Evolutionary conservation across 2,329 filamentous ascomycete genomes (phyloP), one percentile per base, ranked within the genome.

Genomic region (Pyrenophora teres): DNA sequence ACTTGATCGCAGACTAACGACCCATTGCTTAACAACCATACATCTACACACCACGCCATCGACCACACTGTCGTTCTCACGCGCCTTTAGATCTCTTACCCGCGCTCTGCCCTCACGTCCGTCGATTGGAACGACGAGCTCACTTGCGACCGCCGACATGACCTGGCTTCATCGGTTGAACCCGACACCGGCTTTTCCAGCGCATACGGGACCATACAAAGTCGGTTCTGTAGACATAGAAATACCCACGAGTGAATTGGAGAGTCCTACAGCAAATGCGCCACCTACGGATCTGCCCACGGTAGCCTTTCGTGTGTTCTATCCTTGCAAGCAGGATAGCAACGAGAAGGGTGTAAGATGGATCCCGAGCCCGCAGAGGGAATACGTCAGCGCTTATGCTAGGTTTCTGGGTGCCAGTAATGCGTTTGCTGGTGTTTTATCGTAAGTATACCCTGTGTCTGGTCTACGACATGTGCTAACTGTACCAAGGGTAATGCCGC

Each of bases 201-300:
- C 84, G 3, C 93, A 92, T 68, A 86, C 87, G 1, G 91, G 90
- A 0, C 87, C 88, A 0, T 87, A 90, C 77, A 84, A 85, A 63
- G 90, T 94, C 52, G 90, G 90, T 57, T 90, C 87, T 2, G 79
- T 90, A 60, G 90, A 95, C 65, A 80, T 93, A 59, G 91, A 96
- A 76, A 83, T 95, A 13, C 88, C 90, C 37, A 79, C 88, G 8
- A 68, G 75, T 12, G 76, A 82, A 32, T 71, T 83, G 13, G 64
- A 74, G 27, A 72, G 70, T 2, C 69, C 74, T 1, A 78, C 81
- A 23, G 83, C 86, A 0, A 78, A 81, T 18, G 79, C 81, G 42
- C 80, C 84, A 4, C 73, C 75, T 48, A 45, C 57, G 1, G 85
- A 67, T 19, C 16, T 92, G 39, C 78, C 85, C 16, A 96, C 91